Conservation (phyloP, 2,329 filamentous ascomycete species). For the Aspergillus pseudoglaucus region DNA sequence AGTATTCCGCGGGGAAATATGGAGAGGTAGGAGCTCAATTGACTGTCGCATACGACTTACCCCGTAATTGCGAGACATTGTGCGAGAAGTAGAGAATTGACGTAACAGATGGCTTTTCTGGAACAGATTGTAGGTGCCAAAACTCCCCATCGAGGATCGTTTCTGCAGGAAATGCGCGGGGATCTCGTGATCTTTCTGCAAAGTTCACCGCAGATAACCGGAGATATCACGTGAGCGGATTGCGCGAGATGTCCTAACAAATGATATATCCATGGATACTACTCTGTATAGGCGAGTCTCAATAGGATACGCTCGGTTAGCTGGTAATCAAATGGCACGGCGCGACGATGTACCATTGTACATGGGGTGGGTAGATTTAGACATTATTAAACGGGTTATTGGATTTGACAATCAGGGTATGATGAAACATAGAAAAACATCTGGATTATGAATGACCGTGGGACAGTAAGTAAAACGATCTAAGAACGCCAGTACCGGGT, state of each 20-base stretch:
- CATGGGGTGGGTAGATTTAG: no score
- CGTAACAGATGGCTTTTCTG: conserved; percentile 16
- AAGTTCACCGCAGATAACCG: conserved; percentile 5
- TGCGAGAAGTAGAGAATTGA: conserved; percentile 24
- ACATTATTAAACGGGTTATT: no score
- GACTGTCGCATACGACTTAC: conserved; percentile 16
- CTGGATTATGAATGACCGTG: neutral
- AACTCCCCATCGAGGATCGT: conserved; percentile 23
- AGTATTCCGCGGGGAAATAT: neutral
- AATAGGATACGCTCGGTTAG: no score
- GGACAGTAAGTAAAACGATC: neutral
- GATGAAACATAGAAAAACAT: neutral
- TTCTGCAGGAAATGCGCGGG: neutral
- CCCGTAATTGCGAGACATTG: conserved; percentile 35
- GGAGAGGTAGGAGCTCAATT: neutral
- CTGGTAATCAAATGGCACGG: no score
- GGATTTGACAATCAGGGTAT: neutral
- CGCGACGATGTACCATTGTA: no score
- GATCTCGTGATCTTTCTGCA: no score
- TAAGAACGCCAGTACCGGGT: neutral
- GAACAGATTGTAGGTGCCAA: conserved; percentile 14
- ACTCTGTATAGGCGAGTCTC: no score
- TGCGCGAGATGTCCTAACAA: neutral
- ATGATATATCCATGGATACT: neutral
- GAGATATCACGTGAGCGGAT: conserved; percentile 1